These are phyloP conservation scores for Chytriomyces sp. DNA, from an alignment of 192 early-diverging fungal species.

Conservation along the genomic window DNA sequence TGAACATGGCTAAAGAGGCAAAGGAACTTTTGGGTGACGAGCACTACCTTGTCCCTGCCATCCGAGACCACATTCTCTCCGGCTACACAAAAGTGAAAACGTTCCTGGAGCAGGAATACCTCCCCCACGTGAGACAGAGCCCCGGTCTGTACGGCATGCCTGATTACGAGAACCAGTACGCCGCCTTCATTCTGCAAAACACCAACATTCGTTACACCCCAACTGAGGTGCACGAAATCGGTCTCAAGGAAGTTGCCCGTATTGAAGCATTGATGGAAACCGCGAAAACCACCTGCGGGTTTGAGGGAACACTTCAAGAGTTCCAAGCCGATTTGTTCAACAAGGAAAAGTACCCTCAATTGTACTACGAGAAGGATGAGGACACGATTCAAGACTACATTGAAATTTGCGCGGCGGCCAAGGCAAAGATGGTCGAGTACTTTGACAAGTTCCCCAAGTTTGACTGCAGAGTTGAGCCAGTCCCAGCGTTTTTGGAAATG, in stretches of 20 bases:
- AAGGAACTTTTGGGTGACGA: conserved; percentile 32
- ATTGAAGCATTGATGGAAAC: conserved; percentile 41
- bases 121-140: conserved; percentile 36
- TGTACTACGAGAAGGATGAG: conserved; percentile 38
- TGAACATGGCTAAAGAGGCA: conserved; percentile 21
- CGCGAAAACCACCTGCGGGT: conserved; percentile 36
- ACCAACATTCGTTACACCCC: conserved; percentile 36
- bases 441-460: conserved; percentile 42
- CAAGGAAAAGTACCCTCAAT: conserved; percentile 41
- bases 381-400: conserved; percentile 38
- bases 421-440: conserved; percentile 38
- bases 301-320: conserved; percentile 41
- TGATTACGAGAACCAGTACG: conserved; percentile 37
- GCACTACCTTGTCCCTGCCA: conserved; percentile 32
- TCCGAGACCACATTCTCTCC: conserved; percentile 31
- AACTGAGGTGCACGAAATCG: conserved; percentile 46
- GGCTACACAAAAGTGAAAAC: conserved; percentile 25
- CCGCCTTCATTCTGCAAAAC: conserved; percentile 37
- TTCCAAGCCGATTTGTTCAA: conserved; percentile 41
- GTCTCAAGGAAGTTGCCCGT: conserved; percentile 47
- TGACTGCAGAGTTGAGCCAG: conserved; percentile 28
- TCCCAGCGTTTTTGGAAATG: conserved; percentile 32
- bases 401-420: conserved; percentile 22
- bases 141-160: conserved; percentile 43
- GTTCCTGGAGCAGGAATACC: conserved; percentile 44